Evolutionary conservation across 1,284 basidiomycete species (phyloP), one percentile per base, ranked within the genome.

Genomic region (Cryptococcus sp.): DNA sequence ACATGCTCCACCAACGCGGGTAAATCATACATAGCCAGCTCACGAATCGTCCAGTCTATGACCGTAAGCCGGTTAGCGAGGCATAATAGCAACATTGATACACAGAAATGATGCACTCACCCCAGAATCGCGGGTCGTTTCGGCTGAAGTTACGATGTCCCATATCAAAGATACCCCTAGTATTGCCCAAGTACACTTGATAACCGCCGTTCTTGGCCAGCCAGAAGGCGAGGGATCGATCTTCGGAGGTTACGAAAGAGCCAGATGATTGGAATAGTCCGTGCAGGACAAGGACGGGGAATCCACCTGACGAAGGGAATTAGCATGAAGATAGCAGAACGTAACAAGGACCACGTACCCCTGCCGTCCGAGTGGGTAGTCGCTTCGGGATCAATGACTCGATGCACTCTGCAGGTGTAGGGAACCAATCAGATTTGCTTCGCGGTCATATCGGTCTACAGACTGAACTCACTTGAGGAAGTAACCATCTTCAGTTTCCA

Each of bases 251-350:
- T 59, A 86, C 81, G 67, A 86, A 86, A 45, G 80, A 82, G 5
- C 85, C 85, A n/a, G 81, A 82, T 4, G 81, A 82, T 73, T 86
- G 85, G 73, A 86, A 86, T 5, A 86, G 76, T 38, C 85, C 84
- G 75, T 86, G 84, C 62, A 85, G 79, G 62, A 86, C 81, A 13
- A 86, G 74, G n/a, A 85, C 80, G 0, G 84, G 84, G 73, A 81
- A 85, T 1, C 83, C 83, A 22, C 81, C 80, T 70, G 56, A 29
- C 17, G 19, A 16, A 15, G n/a, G 19, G n/a, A 38, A 29, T 46
- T 4, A 49, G 44, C 29, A 34, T 22, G 13, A 15, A 1, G 16
- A 52, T 6, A 26, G 25, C 13, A 19, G 19, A 22, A 20, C 40
- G 38, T 19, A 38, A 26, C 20, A 22, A 37, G n/a, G 22, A 17